Percentiles rank a stretch among this genome's conserved stretches.
These are phyloP conservation scores for Candida buenavistaensis DNA, from an alignment of 1,139 yeast genomes.

Conservation along the genomic window DNA sequence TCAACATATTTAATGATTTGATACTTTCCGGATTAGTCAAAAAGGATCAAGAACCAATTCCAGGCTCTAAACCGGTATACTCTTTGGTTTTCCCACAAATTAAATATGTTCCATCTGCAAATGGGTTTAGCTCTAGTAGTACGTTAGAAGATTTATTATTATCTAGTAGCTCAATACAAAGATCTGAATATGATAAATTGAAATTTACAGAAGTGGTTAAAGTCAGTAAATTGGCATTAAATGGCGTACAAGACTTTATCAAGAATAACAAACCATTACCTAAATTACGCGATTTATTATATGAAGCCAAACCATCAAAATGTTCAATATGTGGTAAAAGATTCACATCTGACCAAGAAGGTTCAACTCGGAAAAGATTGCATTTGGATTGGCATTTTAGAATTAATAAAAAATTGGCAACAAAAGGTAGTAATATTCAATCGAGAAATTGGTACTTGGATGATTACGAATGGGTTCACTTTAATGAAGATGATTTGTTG, in stretches of 20 bases:
- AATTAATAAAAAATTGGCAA: conserved; percentile 72
- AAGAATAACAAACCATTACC: conserved; percentile 31
- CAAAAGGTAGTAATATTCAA: conserved; percentile 46
- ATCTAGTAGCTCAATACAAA: conserved; percentile 20
- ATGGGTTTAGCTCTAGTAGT: conserved; percentile 20
- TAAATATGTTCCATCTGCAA: conserved; percentile 24
- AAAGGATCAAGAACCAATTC: conserved; percentile 44
- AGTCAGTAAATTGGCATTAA: conserved; percentile 20
- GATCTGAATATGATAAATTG: conserved; percentile 34
- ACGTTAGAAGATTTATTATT: conserved; percentile 36
- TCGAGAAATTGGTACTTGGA: conserved; percentile 83
- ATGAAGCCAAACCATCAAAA: conserved; percentile 68
- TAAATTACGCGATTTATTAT: conserved; percentile 40
- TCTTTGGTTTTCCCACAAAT: conserved; percentile 37
- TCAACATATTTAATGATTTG: conserved; percentile 30
- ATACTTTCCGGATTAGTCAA: conserved; percentile 39
- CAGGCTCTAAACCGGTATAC: conserved; percentile 42
- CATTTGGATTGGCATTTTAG: conserved; percentile 98
- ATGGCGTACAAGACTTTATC: conserved; percentile 38
- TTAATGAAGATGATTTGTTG: conserved; percentile 58
- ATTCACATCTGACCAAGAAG: conserved; percentile 63
- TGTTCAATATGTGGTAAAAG: conserved; percentile 92
- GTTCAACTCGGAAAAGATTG: conserved; percentile 49
- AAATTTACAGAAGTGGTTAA: conserved; percentile 30
- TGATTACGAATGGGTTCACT: conserved; percentile 71